A percentile compares a stretch with the other conserved stretches of the same genome.
phyloP scores from a whole-genome alignment of 1,284 basidiomycete species.

The Naganishia liquefaciens region DNA sequence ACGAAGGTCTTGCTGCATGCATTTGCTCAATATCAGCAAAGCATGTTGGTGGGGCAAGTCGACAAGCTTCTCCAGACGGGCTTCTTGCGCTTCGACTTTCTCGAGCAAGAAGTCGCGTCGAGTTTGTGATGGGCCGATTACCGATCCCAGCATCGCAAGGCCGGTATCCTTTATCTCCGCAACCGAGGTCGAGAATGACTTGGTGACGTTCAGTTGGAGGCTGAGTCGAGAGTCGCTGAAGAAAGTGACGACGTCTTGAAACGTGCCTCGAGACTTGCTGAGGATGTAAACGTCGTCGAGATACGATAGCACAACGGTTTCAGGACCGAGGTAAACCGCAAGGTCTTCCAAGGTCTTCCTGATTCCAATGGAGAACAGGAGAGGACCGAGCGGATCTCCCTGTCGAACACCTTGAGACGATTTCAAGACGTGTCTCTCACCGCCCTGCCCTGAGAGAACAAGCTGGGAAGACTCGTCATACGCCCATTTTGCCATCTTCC shows the following conservation, averaged over 20 bases:
- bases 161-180: neutral
- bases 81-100: slow-evolving; percentile 7
- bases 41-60: slow-evolving; percentile 36
- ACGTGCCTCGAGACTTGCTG: slow-evolving; percentile 6
- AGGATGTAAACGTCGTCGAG: slow-evolving; percentile 38
- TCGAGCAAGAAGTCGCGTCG: slow-evolving; percentile 20
- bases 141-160: neutral
- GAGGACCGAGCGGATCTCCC: slow-evolving; percentile 38
- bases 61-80: slow-evolving; percentile 9
- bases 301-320: slow-evolving; percentile 34
- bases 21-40: slow-evolving; percentile 34
- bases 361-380: slow-evolving; percentile 33
- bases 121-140: neutral
- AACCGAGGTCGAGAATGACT: slow-evolving; percentile 9
- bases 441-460: slow-evolving; percentile 8
- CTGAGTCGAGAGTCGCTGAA: neutral
- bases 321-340: slow-evolving; percentile 26
- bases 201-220: slow-evolving; percentile 1
- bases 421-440: neutral
- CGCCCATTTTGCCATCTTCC: slow-evolving; percentile 31
- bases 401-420: slow-evolving; percentile 35
- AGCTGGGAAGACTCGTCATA: slow-evolving; percentile 28
- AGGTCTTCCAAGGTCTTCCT: slow-evolving; percentile 30
- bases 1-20: slow-evolving; percentile 42
- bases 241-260: slow-evolving; percentile 5